Percentiles rank a stretch among this genome's conserved stretches.
phyloP scores from a whole-genome alignment of 202 grass and related monocot species.

The Carex arenaria region DNA sequence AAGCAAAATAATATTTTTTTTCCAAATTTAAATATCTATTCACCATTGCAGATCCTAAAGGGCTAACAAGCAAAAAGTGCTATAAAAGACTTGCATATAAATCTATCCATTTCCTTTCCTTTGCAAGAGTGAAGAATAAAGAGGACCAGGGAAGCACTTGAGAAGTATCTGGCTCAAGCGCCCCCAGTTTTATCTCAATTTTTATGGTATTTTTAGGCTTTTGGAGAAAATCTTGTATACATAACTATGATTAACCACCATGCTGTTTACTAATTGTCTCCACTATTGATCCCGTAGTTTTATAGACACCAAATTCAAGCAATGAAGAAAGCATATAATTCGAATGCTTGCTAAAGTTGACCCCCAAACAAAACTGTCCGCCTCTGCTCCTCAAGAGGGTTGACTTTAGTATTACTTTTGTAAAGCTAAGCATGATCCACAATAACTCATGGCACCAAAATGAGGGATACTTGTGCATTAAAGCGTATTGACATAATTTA shows the following conservation, averaged over 20 bases:
- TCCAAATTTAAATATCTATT: not conserved
- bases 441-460: not conserved
- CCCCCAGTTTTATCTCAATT: not conserved
- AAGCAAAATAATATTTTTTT: not conserved
- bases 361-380: not conserved
- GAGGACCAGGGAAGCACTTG: not conserved
- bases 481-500: not conserved
- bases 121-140: not conserved
- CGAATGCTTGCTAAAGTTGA: not conserved
- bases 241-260: not conserved
- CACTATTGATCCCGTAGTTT: not conserved
- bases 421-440: not conserved
- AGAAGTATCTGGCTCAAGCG: not conserved
- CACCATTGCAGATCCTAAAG: not conserved
- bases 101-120: not conserved
- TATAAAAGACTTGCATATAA: not conserved
- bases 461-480: not conserved
- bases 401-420: not conserved
- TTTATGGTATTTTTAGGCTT: not conserved
- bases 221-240: not conserved
- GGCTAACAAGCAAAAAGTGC: not conserved
- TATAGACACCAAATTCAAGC: not conserved
- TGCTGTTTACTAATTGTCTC: not conserved
- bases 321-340: not conserved
- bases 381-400: not conserved